Evolutionary conservation across 306 rosid species (phyloP), one percentile per base, ranked within the genome.

Genomic region (Vigna radiata): DNA sequence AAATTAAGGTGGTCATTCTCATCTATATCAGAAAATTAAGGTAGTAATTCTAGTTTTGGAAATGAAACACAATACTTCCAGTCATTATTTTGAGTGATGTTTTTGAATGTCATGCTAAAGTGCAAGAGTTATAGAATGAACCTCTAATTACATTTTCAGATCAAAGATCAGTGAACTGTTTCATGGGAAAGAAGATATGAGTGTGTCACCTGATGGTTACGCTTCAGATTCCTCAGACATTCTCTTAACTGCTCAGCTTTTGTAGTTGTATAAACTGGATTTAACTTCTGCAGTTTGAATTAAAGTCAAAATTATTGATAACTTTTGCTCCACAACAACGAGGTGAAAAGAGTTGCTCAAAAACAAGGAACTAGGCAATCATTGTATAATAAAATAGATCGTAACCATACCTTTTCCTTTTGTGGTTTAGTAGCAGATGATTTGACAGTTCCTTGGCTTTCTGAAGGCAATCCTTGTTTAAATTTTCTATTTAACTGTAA

Each of bases 151-250:
- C 11, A 2, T 10, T 37, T 29, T 27, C 27, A 66, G 21, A 77
- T 62, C 55, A 47, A 33, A 56, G 4, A 9, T 47, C 8, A 46
- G 29, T 46, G 25, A 16, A 52, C 23, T 56, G 46, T 36, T 25
- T 53, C 13, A 19, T 53, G 49, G 19, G n/a, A 46, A 33, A 53
- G 16, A 62, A 33, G 50, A 47, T 44, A 71, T 7, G 41, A 73
- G 33, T 37, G 19, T 72, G 79, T 68, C 5, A 91, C 97, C 95
- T 58, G 82, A 81, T 84, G 89, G 59, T 78, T 85, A 37, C 74
- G 87, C 83, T 75, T 90, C 27, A 92, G 89, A 76, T 87, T 81
- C 79, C 97, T 88, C 50, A 92, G 76, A 87, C 86, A 79, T 69
- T 92, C 91, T 79, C 89, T 86, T 82, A 90, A 65, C 9, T 50